A percentile compares a stretch with the other conserved stretches of the same genome.
phyloP scores from a whole-genome alignment of 805 yeast species.

The Clavispora santaluciae region DNA sequence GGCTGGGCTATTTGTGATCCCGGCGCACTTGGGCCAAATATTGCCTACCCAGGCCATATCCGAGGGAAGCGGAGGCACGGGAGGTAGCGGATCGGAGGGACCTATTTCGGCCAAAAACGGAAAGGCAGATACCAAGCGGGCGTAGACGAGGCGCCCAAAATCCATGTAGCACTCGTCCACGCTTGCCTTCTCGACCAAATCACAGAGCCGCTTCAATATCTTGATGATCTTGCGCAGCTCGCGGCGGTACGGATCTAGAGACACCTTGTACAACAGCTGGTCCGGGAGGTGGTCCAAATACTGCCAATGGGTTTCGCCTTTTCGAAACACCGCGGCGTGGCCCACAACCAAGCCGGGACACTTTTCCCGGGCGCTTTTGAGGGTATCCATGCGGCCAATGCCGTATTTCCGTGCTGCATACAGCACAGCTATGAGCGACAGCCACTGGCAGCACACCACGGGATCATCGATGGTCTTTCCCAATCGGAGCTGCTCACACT shows the following conservation, averaged over 20 bases:
- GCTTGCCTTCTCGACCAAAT: conserved; percentile 84
- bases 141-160: conserved; percentile 61
- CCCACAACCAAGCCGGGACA: conserved; percentile 76
- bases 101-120: conserved; percentile 39
- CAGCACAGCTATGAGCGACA: conserved; percentile 79
- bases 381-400: conserved; percentile 68
- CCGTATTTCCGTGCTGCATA: conserved; percentile 88
- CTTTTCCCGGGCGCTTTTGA: conserved; percentile 62
- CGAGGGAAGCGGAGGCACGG: conserved; percentile 37
- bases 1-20: background rate
- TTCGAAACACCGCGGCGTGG: conserved; percentile 90
- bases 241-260: conserved; percentile 85
- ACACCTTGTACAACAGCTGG: conserved; percentile 70
- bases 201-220: conserved; percentile 58
- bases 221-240: conserved; percentile 77
- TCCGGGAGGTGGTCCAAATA: conserved; percentile 58
- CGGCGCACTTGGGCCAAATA: conserved; percentile 7
- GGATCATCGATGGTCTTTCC: conserved; percentile 67
- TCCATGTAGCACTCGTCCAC: conserved; percentile 92
- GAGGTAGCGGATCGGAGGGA: conserved; percentile 35
- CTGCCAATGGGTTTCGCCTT: conserved; percentile 82
- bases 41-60: conserved; percentile 30
- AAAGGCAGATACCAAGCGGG: conserved; percentile 35
- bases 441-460: conserved; percentile 94
- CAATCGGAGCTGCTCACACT: conserved; percentile 77